Evolutionary conservation across 1,139 yeast species (phyloP), one percentile per base, ranked within the genome.

Genomic region (Kodamaea suecica): DNA sequence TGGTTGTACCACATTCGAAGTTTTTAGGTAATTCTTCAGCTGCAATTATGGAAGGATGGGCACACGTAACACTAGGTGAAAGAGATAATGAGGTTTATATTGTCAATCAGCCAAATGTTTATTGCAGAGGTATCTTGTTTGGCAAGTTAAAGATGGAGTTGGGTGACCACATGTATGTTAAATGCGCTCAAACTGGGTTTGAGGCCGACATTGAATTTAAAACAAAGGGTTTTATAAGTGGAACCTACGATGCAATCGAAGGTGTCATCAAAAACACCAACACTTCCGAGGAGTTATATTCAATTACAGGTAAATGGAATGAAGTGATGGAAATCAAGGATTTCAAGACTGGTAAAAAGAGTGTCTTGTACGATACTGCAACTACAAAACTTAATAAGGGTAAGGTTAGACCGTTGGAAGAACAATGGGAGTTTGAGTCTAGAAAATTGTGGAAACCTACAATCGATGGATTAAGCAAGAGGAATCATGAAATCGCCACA

Each of bases 21-120:
- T 94, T 92, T 52, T 68, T 92, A 40, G 98, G 98, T 20, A 92
- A 90, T 55, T 87, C 96, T 0, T 90, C 97, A 0, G 98, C 97
- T 12, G 95, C 96, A 3, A 78, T 92, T 55, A 92, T 92, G 98
- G 96, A 90, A 48, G 98, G 98, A 13, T 59, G 75, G 44, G 94
- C 86, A 0, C 80, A 76, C 38, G 65, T 92, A 13, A 78, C 85
- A 27, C 75, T 92, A 40, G 72, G 83, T 29, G 81, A 85, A 45
- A 63, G 73, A n/a, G 59, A 61, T 23, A 76, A 76, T 42, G 59
- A 54, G 28, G 66, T 71, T 34, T 92, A 88, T 57, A 75, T 80
- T 10, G 70, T 92, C 59, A 83, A 87, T 19, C 98, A 92, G 58
- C 98, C 98, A 37, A 92, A 92, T 57, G 81, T 92, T 63, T 92